These are phyloP conservation scores for Nigrospora sphaerica DNA, from an alignment of 2,329 filamentous ascomycete species.

Conservation along the genomic window DNA sequence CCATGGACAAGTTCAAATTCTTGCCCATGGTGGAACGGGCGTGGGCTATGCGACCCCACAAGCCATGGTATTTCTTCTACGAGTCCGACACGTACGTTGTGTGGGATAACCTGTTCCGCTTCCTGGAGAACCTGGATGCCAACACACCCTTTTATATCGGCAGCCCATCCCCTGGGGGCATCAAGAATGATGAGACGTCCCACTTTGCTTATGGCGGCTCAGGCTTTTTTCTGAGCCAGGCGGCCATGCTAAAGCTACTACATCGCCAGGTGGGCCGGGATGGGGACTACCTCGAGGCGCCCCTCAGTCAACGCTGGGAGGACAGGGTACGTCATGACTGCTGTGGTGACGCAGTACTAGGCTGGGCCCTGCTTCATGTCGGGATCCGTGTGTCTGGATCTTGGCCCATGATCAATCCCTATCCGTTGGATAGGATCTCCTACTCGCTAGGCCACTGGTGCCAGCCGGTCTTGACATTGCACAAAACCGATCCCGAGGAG, in stretches of 20 bases:
- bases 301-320: constrained; percentile 30
- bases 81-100: constrained; percentile 46
- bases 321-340: constrained; percentile 36
- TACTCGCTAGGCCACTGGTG: constrained; percentile 43
- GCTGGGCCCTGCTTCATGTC: constrained; percentile 35
- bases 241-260: constrained; percentile 33
- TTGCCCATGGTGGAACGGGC: constrained; percentile 46
- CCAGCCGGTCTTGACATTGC: constrained; percentile 40
- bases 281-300: constrained; percentile 30
- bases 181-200: constrained; percentile 20
- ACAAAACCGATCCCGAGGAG: constrained; percentile 38
- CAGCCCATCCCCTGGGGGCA: constrained; percentile 34
- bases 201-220: constrained; percentile 44
- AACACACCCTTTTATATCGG: constrained; percentile 38
- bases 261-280: constrained; percentile 19
- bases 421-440: constrained; percentile 41
- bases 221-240: constrained; percentile 37
- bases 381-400: constrained; percentile 37
- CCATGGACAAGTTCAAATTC: constrained; percentile 51
- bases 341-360: constrained; percentile 45
- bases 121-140: constrained; percentile 40
- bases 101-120: constrained; percentile 38
- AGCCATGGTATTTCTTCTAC: constrained; percentile 48
- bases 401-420: constrained; percentile 42
- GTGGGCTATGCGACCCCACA: constrained; percentile 36